Base-by-base conservation (phyloP, 352 stramenopile species). In the Plasmopara muralis region DNA sequence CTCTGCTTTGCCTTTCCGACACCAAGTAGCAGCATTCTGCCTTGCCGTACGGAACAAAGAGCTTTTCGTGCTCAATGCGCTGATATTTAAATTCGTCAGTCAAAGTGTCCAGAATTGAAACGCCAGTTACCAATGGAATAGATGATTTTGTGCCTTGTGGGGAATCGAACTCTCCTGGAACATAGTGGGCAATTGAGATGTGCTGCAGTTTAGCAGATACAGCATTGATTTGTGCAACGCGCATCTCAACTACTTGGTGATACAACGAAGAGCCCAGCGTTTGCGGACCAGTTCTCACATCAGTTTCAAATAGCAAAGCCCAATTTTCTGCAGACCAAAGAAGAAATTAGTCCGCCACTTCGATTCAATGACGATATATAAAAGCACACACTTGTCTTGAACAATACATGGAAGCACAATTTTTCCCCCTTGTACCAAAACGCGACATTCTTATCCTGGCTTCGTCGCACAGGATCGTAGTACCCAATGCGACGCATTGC, bases 391-490 rank as follows among this genome's bases (percentile, higher is more conserved):
- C 53, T 25, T 50, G 29, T 42, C 39, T 60, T 25, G 39, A 60
- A 54, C 8, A 60, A 35, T 41, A 43, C 43, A 47, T 54, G 45
- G n/a, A 60, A 33, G 9, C 45, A 15, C 45, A 60, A 54, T 13
- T 20, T 54, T n/a, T 40, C 41, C 15, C 37, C 53, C 34, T 60
- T 45, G 41, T 54, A 60, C 45, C 45, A 54, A 13, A 60, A 47
- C 15, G 53, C 52, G 29, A n/a, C 38, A 49, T 59, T 42, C 37
- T 49, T 49, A 9, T 59, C 41, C 8, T 13, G 37, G 10, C 12
- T 20, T 4, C 44, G 52, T n/a, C 34, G 44, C 15, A 9, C 14
- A 42, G 53, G 53, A 50, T 60, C 45, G 18, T 60, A 54, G 37
- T 53, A 60, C 39, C 53, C 45, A 54, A 57, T 34, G n/a, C 43